A percentile compares a stretch with the other conserved stretches of the same genome.
phyloP scores from a whole-genome alignment of 495 filamentous ascomycete species.

The Penicillium cinerascens region DNA sequence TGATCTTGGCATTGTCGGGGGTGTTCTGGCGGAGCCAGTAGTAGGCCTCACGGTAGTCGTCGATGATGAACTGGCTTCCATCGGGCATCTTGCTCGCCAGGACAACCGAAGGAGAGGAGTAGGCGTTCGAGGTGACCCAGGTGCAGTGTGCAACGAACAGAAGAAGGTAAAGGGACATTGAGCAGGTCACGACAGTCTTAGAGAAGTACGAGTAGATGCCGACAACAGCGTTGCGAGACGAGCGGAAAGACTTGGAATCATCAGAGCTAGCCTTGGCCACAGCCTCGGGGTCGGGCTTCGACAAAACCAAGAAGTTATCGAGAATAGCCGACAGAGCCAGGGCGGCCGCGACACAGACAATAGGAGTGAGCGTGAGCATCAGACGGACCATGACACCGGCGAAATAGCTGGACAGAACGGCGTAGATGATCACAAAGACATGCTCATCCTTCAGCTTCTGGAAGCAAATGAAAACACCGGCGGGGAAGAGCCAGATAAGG shows the following conservation, averaged over 20 bases:
- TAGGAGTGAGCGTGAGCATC: slow-evolving; percentile 95
- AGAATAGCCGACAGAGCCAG: slow-evolving; percentile 85
- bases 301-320: slow-evolving; percentile 72
- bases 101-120: slow-evolving; percentile 96
- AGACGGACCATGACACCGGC: slow-evolving; percentile 98
- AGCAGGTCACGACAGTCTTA: slow-evolving; percentile 67
- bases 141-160: slow-evolving; percentile 97
- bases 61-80: slow-evolving; percentile 96
- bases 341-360: slow-evolving; percentile 93
- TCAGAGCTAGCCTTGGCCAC: slow-evolving; percentile 45
- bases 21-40: slow-evolving; percentile 99
- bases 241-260: slow-evolving; percentile 58
- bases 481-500: slow-evolving; percentile 98
- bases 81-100: slow-evolving; percentile 89
- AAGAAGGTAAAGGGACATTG: slow-evolving; percentile 75
- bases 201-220: slow-evolving; percentile 82
- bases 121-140: slow-evolving; percentile 98
- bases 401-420: slow-evolving; percentile 94
- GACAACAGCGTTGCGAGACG: slow-evolving; percentile 67
- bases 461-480: slow-evolving; percentile 98
- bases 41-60: slow-evolving; percentile 99
- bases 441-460: slow-evolving; percentile 91
- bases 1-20: slow-evolving; percentile 89
- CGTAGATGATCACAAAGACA: slow-evolving; percentile 96
- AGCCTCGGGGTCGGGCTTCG: slow-evolving; percentile 46